Percentiles rank a stretch among this genome's conserved stretches.
These are phyloP conservation scores for Mucor lusitanicus DNA, from an alignment of 371 early-diverging fungal species.

Conservation along the genomic window DNA sequence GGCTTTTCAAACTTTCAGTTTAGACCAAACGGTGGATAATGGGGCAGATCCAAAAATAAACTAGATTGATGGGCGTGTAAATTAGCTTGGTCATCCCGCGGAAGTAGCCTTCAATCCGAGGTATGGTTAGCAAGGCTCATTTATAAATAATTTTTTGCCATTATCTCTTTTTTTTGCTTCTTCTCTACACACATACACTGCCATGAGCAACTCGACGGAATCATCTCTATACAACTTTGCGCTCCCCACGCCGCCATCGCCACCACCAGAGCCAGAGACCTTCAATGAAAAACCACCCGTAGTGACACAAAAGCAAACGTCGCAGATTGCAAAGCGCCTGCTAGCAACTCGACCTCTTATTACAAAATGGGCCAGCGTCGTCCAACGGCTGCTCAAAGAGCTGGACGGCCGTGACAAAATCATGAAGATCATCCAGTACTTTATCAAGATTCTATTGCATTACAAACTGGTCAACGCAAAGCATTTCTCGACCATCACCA, in stretches of 20 bases:
- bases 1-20: no score
- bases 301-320: neutral
- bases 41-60: neutral
- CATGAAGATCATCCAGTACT: conserved; percentile 81
- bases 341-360: neutral
- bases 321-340: neutral
- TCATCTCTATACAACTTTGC: neutral
- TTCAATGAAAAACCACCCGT: conserved; percentile 1
- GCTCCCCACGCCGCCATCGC: conserved; percentile 15
- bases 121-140: neutral
- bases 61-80: neutral
- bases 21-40: no score
- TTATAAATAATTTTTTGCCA: neutral
- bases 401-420: conserved; percentile 86
- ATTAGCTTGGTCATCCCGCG: conserved; percentile 2
- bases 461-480: conserved; percentile 40
- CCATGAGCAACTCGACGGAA: neutral
- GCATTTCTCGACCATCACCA: conserved; percentile 55
- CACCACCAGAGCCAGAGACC: conserved; percentile 8
- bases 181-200: neutral
- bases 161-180: neutral
- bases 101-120: neutral
- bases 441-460: conserved; percentile 66
- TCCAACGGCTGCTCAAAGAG: conserved; percentile 33
- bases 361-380: conserved; percentile 5